Conservation (phyloP, 169 alveolate species). For the Plasmodium falciparum region DNA sequence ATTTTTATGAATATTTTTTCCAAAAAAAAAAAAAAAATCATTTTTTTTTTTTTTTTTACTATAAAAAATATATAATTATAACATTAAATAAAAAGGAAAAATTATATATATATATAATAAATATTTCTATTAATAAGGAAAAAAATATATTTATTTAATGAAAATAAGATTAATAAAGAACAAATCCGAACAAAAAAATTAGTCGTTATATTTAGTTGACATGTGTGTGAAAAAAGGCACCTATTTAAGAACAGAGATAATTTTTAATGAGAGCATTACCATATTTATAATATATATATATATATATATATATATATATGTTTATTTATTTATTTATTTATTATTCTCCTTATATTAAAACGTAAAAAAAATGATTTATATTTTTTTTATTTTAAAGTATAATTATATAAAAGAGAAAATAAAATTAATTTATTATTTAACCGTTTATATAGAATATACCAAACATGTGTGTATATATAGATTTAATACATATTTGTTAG, state of each 20-base stretch:
- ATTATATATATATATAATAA: too few relatives aligned
- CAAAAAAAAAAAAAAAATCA: too few relatives aligned
- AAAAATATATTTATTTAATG: background rate
- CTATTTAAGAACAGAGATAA: background rate
- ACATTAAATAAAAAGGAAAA: too few relatives aligned
- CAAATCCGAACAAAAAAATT: background rate
- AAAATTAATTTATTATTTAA: too few relatives aligned
- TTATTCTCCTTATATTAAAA: background rate
- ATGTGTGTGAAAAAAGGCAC: constrained; percentile 1
- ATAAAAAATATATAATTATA: too few relatives aligned
- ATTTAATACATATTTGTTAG: too few relatives aligned
- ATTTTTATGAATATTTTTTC: too few relatives aligned
- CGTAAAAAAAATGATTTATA: background rate
- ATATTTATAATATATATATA: constrained; percentile 1
- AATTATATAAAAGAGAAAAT: background rate
- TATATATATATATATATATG: background rate
- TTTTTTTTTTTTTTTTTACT: too few relatives aligned
- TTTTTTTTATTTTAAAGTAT: background rate
- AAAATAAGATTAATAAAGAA: background rate
- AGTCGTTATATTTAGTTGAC: background rate
- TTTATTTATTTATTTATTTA: too few relatives aligned
- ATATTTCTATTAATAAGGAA: background rate
- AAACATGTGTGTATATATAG: too few relatives aligned
- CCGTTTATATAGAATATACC: too few relatives aligned
- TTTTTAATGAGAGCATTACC: background rate